phyloP scores from a whole-genome alignment of 2,329 filamentous ascomycete genomes.

The Trichoderma brevicompactum region DNA sequence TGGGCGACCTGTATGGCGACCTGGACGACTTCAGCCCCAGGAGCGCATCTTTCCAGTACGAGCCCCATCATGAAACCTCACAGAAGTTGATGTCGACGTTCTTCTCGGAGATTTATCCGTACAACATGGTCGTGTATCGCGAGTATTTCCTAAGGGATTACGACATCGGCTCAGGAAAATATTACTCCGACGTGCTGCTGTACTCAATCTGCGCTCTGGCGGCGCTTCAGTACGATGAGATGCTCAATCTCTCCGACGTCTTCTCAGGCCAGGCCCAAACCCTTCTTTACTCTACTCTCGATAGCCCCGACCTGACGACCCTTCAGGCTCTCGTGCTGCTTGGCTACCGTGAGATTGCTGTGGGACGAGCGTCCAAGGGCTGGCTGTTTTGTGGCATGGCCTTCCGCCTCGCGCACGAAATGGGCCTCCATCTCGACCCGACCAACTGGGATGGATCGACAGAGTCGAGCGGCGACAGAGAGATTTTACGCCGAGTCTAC shows the following conservation, averaged over 20 bases:
- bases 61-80: conserved; percentile 51
- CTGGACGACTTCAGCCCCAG: conserved; percentile 32
- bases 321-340: conserved; percentile 51
- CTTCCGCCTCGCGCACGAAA: conserved; percentile 55
- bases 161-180: conserved; percentile 50
- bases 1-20: neutral
- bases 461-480: conserved; percentile 48
- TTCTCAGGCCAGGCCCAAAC: conserved; percentile 52
- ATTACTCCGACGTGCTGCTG: conserved; percentile 55
- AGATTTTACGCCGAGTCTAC: conserved; percentile 54
- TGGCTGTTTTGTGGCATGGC: conserved; percentile 59
- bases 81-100: conserved; percentile 53
- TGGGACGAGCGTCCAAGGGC: conserved; percentile 53
- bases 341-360: conserved; percentile 53
- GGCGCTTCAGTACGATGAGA: conserved; percentile 51
- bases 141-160: conserved; percentile 57
- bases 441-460: conserved; percentile 52
- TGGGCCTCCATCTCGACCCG: conserved; percentile 57
- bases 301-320: conserved; percentile 52
- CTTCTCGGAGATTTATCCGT: conserved; percentile 54
- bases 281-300: conserved; percentile 50
- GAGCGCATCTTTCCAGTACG: conserved; percentile 42
- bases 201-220: conserved; percentile 56
- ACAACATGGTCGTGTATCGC: conserved; percentile 55
- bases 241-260: conserved; percentile 45